Evolutionary conservation across 495 filamentous ascomycete species (phyloP).

Genomic region (Articulospora tetracladia): DNA sequence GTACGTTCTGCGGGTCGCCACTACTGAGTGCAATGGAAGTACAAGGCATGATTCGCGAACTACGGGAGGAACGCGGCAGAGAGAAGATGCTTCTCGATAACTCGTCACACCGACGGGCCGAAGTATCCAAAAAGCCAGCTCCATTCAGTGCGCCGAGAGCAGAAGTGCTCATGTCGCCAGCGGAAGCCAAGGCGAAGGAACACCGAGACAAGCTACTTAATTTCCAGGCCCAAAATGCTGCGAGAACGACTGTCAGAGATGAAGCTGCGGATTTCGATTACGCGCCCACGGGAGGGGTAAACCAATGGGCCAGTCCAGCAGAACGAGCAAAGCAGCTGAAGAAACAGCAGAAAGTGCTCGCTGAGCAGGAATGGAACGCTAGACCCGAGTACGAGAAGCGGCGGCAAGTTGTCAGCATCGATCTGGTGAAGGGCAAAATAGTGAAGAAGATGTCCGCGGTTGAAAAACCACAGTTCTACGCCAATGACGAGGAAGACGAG

Average conservation of each 20-base stretch:
- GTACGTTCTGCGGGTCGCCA: conserved; percentile 81
- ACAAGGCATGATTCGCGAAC: conserved; percentile 77
- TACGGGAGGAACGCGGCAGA: conserved; percentile 80
- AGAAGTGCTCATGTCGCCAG: conserved; percentile 30
- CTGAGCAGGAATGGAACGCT: conserved; percentile 88
- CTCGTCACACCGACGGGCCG: conserved; percentile 56
- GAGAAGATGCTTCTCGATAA: conserved; percentile 82
- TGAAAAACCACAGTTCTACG: conserved; percentile 44
- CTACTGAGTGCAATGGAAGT: conserved; percentile 69
- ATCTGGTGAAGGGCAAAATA: conserved; percentile 72
- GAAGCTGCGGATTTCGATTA: conserved; percentile 93
- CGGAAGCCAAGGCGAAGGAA: conserved; percentile 56
- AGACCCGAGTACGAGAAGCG: conserved; percentile 93
- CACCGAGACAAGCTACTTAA: conserved; percentile 79
- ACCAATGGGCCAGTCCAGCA: conserved; percentile 80
- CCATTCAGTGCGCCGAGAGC: conserved; percentile 38
- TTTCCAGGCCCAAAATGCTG: conserved; percentile 87
- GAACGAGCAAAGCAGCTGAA: conserved; percentile 87
- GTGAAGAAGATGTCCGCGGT: conserved; percentile 67
- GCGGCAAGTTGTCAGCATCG: conserved; percentile 79
- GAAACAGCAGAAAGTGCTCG: conserved; percentile 79
- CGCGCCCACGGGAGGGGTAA: conserved; percentile 53
- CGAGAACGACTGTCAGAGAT: conserved; percentile 82
- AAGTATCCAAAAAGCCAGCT: conserved; percentile 45
- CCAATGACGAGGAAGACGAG: conserved; percentile 40